Conservation (phyloP, 768 basidiomycete genomes). For the Macrolepiota fuliginosa region DNA sequence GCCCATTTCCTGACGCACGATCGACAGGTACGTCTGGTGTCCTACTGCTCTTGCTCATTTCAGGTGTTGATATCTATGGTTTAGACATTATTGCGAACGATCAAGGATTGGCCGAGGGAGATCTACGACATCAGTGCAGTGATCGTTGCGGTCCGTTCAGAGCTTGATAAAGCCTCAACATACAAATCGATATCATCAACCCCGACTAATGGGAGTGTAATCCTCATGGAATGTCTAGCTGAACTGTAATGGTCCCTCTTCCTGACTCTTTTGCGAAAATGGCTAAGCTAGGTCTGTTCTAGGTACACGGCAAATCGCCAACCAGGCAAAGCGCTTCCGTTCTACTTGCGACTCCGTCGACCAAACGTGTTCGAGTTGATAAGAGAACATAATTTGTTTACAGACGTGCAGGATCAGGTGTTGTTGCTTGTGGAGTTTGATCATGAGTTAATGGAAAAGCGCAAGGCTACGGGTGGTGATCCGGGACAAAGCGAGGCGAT, state of each 20-base stretch:
- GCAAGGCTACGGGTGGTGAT: constrained; percentile 38
- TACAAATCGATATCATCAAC: constrained; percentile 39
- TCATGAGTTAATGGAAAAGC: constrained; percentile 73
- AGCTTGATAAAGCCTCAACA: constrained; percentile 63
- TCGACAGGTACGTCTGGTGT: constrained; percentile 46
- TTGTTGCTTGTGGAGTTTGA: constrained; percentile 93
- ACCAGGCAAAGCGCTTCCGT: constrained; percentile 91
- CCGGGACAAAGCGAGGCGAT: constrained; percentile 71
- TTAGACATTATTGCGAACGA: constrained; percentile 73
- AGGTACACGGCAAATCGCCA: constrained; percentile 84
- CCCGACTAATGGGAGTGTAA: constrained; percentile 39
- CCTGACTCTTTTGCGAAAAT: not conserved
- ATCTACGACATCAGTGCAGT: constrained; percentile 90
- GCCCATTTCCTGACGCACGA: constrained; percentile 83
- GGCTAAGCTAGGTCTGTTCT: not conserved
- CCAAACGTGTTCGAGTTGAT: constrained; percentile 95
- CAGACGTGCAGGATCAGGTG: constrained; percentile 92
- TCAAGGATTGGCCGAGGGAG: constrained; percentile 86
- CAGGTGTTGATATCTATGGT: not conserved
- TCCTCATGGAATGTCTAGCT: constrained; percentile 93
- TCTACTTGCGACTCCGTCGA: constrained; percentile 79
- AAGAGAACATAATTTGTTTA: constrained; percentile 89
- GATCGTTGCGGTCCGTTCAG: constrained; percentile 83
- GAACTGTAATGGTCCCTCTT: constrained; percentile 61
- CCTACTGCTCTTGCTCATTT: not conserved